These are phyloP conservation scores for Macrotyloma uniflorum DNA, from an alignment of 306 rosid genomes.

Conservation along the genomic window DNA sequence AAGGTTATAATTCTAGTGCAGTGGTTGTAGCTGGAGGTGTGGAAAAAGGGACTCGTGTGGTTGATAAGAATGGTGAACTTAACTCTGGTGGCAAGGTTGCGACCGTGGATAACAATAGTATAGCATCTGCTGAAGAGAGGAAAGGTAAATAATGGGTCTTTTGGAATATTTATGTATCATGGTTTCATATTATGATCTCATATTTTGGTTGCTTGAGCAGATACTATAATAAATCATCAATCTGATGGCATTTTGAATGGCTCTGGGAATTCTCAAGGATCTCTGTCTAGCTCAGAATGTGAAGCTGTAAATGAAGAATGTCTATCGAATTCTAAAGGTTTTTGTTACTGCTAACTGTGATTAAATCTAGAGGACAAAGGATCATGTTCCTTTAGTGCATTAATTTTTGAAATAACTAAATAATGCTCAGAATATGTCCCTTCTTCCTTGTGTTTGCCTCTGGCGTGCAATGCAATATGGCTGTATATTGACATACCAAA, in stretches of 20 bases:
- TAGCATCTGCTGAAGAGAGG: slow-evolving; percentile 44
- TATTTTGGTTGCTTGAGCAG: slow-evolving; percentile 48
- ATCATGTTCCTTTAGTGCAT: neutral
- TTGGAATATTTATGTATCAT: neutral
- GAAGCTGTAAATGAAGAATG: slow-evolving; percentile 58
- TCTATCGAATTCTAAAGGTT: slow-evolving; percentile 60
- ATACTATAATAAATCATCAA: slow-evolving; percentile 50
- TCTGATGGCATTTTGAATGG: slow-evolving; percentile 50
- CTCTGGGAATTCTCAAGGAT: slow-evolving; percentile 52
- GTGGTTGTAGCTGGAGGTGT: slow-evolving; percentile 36
- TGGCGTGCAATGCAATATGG: neutral
- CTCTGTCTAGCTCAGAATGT: slow-evolving; percentile 49
- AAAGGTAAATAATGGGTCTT: slow-evolving; percentile 52
- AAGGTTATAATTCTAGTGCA: slow-evolving; percentile 49
- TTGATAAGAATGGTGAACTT: slow-evolving; percentile 43
- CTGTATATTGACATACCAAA: neutral
- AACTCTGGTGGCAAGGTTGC: slow-evolving; percentile 49
- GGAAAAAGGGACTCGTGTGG: slow-evolving; percentile 48
- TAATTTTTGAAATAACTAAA: neutral
- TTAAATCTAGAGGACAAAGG: neutral
- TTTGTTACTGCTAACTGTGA: slow-evolving; percentile 17
- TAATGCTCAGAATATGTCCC: neutral
- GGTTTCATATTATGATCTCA: neutral
- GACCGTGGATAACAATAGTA: slow-evolving; percentile 49
- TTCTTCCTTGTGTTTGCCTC: neutral